Percentiles rank a stretch among this genome's conserved stretches.
Evolutionary conservation across 345 rosid species (phyloP).

Genomic region (Eucalyptus cloeziana): DNA sequence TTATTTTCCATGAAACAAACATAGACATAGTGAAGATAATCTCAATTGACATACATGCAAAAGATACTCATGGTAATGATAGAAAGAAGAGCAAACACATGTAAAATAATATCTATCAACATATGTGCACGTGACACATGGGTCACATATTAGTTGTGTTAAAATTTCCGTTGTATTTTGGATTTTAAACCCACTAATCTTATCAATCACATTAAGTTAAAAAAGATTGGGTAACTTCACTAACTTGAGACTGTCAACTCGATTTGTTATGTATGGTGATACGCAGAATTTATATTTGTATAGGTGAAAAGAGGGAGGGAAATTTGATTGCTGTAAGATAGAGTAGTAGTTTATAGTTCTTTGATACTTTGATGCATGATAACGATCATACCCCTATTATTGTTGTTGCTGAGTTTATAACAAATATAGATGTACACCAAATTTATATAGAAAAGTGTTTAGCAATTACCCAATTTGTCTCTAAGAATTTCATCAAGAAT

Average conservation of each 20-base stretch:
- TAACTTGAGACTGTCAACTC: background rate
- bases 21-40: too few species aligned
- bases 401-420: too few species aligned
- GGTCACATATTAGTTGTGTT: background rate
- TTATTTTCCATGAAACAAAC: too few species aligned
- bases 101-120: background rate
- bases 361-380: background rate
- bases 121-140: background rate
- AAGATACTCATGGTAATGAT: background rate
- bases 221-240: background rate
- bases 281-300: background rate
- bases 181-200: background rate
- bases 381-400: too few species aligned
- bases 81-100: background rate
- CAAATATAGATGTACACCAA: background rate
- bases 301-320: background rate
- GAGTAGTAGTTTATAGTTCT: background rate
- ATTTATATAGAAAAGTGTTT: background rate
- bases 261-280: background rate
- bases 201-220: background rate
- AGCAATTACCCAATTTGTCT: background rate
- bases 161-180: background rate
- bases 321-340: background rate
- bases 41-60: background rate
- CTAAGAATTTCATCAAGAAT: background rate